A percentile compares a stretch with the other conserved stretches of the same genome.
phyloP scores from a whole-genome alignment of 345 rosid species.

The Balakata baccata region DNA sequence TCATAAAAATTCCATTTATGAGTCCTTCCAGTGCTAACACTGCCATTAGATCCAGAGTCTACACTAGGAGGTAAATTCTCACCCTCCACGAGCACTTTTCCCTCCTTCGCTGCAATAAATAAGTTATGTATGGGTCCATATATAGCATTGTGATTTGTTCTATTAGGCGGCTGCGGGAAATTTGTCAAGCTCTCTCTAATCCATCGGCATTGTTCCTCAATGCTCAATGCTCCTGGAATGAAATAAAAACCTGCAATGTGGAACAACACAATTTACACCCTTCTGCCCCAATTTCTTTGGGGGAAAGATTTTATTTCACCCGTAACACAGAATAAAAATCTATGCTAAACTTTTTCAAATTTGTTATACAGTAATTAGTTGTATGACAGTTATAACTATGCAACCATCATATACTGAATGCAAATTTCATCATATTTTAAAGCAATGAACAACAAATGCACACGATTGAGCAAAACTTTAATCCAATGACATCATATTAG shows the following conservation, averaged over 20 bases:
- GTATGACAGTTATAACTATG: neutral
- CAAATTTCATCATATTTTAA: neutral
- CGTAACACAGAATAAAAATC: neutral
- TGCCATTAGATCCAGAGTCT: constrained; percentile 30
- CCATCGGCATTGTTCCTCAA: constrained; percentile 84
- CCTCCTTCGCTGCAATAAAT: constrained; percentile 51
- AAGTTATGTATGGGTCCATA: constrained; percentile 70
- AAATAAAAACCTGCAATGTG: constrained; percentile 68
- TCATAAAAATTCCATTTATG: constrained; percentile 58
- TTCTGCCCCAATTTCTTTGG: neutral
- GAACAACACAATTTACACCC: neutral
- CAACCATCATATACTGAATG: neutral
- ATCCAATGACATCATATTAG: neutral
- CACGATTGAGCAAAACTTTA: neutral
- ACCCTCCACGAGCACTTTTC: constrained; percentile 54
- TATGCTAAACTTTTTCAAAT: neutral
- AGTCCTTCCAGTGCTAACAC: constrained; percentile 26
- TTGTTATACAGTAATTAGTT: neutral
- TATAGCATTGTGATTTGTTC: constrained; percentile 81
- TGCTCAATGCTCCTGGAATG: constrained; percentile 61
- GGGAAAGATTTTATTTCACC: neutral
- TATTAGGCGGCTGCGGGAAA: constrained; percentile 85
- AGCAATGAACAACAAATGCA: neutral
- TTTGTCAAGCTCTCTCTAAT: constrained; percentile 65
- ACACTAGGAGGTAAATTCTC: constrained; percentile 16